These are phyloP conservation scores for Penicillium macrosclerotiorum DNA, from an alignment of 495 filamentous ascomycete species.

Conservation along the genomic window DNA sequence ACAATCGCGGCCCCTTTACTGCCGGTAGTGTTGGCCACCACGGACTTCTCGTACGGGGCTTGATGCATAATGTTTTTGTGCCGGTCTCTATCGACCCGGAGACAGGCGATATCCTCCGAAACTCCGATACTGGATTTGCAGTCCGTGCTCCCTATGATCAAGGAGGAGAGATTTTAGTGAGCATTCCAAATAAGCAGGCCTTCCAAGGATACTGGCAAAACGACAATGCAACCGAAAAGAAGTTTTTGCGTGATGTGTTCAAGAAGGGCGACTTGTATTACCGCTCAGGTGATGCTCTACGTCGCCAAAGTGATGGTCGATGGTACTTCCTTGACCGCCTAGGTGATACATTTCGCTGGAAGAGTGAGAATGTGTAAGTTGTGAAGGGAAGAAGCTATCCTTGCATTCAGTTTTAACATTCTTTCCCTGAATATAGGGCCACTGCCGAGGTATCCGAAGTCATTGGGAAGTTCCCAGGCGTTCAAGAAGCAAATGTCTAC, in stretches of 20 bases:
- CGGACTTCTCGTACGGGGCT: conserved; percentile 53
- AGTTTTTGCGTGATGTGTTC: conserved; percentile 69
- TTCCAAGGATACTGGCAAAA: conserved; percentile 75
- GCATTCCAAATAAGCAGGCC: conserved; percentile 52
- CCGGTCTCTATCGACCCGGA: conserved; percentile 68
- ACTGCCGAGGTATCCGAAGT: conserved; percentile 74
- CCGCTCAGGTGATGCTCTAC: conserved; percentile 69
- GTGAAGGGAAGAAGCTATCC: too few species aligned
- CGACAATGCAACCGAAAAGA: conserved; percentile 62
- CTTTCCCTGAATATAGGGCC: too few species aligned
- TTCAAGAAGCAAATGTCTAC: conserved; percentile 78
- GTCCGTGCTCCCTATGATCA: conserved; percentile 58
- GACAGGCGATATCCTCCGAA: conserved; percentile 61
- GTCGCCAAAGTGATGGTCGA: conserved; percentile 62
- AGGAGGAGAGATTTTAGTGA: conserved; percentile 75
- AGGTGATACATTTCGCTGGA: conserved; percentile 83
- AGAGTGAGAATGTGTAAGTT: conserved; percentile 72
- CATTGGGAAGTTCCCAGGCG: conserved; percentile 61
- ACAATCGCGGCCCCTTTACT: conserved; percentile 58
- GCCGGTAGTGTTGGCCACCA: conserved; percentile 70
- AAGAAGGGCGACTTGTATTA: conserved; percentile 73
- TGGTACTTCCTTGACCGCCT: conserved; percentile 79
- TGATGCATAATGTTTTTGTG: conserved; percentile 52
- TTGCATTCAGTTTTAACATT: too few species aligned
- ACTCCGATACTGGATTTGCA: conserved; percentile 66